Evolutionary conservation across 805 yeast genomes (phyloP).

Genomic region (Lipomyces mesembrius): DNA sequence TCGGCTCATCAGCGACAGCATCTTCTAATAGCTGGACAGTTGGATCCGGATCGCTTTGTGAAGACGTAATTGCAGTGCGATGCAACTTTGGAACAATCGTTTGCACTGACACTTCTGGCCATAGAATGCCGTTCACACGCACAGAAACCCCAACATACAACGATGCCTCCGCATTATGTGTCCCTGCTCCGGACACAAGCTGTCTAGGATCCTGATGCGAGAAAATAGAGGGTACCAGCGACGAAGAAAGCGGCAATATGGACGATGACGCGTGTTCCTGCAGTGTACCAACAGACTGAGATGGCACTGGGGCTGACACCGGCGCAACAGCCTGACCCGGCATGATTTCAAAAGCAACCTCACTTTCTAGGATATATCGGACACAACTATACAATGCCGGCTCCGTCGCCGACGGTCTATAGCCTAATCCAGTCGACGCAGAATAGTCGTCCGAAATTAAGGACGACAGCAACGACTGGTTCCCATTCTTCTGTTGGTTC

Average conservation of each 20-base stretch:
- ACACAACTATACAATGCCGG: constrained; percentile 39
- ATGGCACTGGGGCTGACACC: neutral
- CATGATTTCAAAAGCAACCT: constrained; percentile 44
- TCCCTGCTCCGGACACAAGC: constrained; percentile 7
- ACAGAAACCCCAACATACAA: constrained; percentile 38
- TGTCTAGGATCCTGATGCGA: constrained; percentile 23
- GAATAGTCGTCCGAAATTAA: constrained; percentile 31
- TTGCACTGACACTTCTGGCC: constrained; percentile 68
- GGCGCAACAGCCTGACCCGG: constrained; percentile 12
- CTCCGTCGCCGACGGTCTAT: constrained; percentile 29
- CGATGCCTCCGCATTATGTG: constrained; percentile 15
- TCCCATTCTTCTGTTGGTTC: constrained; percentile 7
- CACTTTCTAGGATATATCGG: constrained; percentile 43
- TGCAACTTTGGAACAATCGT: constrained; percentile 40
- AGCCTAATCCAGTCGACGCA: constrained; percentile 16
- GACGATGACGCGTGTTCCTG: constrained; percentile 18
- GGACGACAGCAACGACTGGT: constrained; percentile 25
- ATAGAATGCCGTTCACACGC: constrained; percentile 65
- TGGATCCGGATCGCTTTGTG: constrained; percentile 12
- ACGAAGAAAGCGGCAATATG: constrained; percentile 16
- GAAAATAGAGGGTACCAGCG: constrained; percentile 34
- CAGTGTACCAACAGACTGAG: neutral
- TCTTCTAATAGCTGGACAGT: constrained; percentile 28
- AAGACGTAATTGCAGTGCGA: constrained; percentile 13
- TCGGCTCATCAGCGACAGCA: neutral